Evolutionary conservation across 2,329 filamentous ascomycete species (phyloP).

Genomic region (Colletotrichum simmondsii): DNA sequence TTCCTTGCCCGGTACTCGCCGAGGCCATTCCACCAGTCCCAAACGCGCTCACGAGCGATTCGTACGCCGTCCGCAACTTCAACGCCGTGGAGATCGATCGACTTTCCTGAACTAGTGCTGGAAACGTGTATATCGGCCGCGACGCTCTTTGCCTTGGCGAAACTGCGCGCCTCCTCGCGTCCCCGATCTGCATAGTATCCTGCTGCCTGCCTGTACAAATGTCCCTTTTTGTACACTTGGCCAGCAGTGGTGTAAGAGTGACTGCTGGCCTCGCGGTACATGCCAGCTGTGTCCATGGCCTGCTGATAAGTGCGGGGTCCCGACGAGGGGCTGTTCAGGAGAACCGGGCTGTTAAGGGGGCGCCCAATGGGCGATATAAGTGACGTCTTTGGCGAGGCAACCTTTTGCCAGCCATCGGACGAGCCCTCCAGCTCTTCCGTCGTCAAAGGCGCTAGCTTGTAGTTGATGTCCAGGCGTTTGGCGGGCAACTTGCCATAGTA

Average conservation of each 20-base stretch:
- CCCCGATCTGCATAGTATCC: constrained; percentile 80
- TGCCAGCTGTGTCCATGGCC: constrained; percentile 39
- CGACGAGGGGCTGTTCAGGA: neutral
- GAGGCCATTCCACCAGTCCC: constrained; percentile 80
- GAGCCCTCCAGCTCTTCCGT: constrained; percentile 44
- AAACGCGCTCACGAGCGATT: constrained; percentile 76
- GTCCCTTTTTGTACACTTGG: constrained; percentile 58
- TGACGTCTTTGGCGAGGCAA: constrained; percentile 8
- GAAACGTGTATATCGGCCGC: constrained; percentile 79
- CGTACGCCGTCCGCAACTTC: constrained; percentile 83
- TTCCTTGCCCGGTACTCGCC: constrained; percentile 70
- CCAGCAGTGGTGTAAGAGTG: constrained; percentile 51
- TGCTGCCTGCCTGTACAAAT: constrained; percentile 79
- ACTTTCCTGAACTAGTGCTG: constrained; percentile 67
- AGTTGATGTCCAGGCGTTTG: constrained; percentile 49
- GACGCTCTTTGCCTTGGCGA: constrained; percentile 68
- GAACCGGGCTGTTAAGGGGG: constrained; percentile 18
- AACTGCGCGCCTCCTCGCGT: constrained; percentile 69
- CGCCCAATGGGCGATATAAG: constrained; percentile 10
- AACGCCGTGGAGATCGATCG: constrained; percentile 86
- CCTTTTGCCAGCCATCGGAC: constrained; percentile 26
- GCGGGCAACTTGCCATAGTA: constrained; percentile 53
- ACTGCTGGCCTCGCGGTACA: constrained; percentile 41
- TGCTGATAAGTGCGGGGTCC: constrained; percentile 22
- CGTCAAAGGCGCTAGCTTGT: constrained; percentile 50